Evolutionary conservation across 257 asterid genomes (phyloP).

Genomic region (Mentha longifolia): DNA sequence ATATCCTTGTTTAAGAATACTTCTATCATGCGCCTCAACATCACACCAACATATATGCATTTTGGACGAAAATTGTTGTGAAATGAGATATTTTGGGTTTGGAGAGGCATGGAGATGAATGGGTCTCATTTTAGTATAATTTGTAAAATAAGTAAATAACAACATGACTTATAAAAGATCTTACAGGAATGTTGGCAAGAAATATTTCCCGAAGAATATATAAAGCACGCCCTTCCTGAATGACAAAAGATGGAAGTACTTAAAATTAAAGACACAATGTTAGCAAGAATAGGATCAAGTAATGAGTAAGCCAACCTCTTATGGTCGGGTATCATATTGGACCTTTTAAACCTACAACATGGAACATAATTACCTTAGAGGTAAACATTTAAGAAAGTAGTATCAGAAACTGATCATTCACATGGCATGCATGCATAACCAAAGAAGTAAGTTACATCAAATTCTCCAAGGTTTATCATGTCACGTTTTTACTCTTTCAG

Average conservation of each 20-base stretch:
- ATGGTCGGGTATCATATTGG: constrained; percentile 34
- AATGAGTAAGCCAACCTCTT: constrained; percentile 45
- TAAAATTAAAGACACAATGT: background rate
- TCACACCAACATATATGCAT: constrained; percentile 92
- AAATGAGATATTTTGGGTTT: background rate
- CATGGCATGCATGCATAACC: constrained; percentile 18
- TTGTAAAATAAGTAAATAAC: constrained; percentile 7
- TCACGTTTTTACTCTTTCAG: too few species aligned
- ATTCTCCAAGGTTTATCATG: too few species aligned
- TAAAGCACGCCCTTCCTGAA: constrained; percentile 75
- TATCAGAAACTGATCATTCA: background rate
- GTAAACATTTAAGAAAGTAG: constrained; percentile 15
- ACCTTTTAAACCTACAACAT: constrained; percentile 57
- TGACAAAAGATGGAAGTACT: constrained; percentile 25
- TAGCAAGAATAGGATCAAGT: constrained; percentile 10
- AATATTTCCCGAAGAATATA: constrained; percentile 64
- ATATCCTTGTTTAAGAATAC: constrained; percentile 94
- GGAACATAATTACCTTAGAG: constrained; percentile 30
- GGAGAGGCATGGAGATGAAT: background rate
- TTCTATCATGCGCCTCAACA: constrained; percentile 97
- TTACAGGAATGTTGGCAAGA: constrained; percentile 85
- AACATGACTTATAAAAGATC: constrained; percentile 37
- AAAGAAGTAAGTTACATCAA: background rate
- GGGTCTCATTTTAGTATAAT: constrained; percentile 26
- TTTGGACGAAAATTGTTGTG: constrained; percentile 81